These are phyloP conservation scores for Pezicula rhizophila DNA, from an alignment of 2,329 filamentous ascomycete genomes.

Conservation along the genomic window DNA sequence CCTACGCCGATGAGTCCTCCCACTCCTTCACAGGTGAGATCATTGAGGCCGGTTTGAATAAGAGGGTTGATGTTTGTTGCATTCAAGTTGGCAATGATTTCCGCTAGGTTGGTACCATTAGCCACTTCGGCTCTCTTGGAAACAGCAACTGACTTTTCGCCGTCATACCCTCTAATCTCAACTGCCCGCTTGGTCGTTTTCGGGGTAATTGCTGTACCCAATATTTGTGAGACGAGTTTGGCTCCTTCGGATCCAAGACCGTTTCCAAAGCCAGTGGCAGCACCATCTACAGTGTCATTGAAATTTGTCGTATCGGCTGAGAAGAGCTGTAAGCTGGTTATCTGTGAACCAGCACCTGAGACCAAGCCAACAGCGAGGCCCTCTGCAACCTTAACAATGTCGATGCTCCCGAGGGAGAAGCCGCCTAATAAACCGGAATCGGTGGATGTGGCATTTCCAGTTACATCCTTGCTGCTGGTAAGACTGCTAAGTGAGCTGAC, in stretches of 20 bases:
- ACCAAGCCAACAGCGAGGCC: slow-evolving; percentile 31
- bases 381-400: slow-evolving; percentile 27
- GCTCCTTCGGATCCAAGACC: slow-evolving; percentile 30
- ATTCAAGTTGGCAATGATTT: slow-evolving; percentile 17
- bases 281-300: slow-evolving; percentile 31
- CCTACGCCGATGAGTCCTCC: slow-evolving; percentile 26
- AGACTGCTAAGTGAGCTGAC: background rate
- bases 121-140: slow-evolving; percentile 9
- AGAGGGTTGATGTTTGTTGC: slow-evolving; percentile 25
- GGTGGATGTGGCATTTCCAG: background rate
- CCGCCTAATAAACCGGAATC: slow-evolving; percentile 6
- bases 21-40: slow-evolving; percentile 28
- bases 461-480: too few species aligned
- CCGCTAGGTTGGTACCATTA: slow-evolving; percentile 5
- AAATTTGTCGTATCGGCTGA: slow-evolving; percentile 24
- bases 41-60: slow-evolving; percentile 25
- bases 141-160: background rate
- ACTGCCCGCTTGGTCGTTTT: background rate
- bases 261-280: slow-evolving; percentile 29
- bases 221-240: slow-evolving; percentile 24
- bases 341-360: slow-evolving; percentile 23
- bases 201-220: slow-evolving; percentile 7
- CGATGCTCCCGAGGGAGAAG: slow-evolving; percentile 14
- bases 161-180: background rate
- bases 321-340: slow-evolving; percentile 27